These are phyloP conservation scores for Panicum hallii DNA, from an alignment of 202 grass and related monocot species.

Conservation along the genomic window DNA sequence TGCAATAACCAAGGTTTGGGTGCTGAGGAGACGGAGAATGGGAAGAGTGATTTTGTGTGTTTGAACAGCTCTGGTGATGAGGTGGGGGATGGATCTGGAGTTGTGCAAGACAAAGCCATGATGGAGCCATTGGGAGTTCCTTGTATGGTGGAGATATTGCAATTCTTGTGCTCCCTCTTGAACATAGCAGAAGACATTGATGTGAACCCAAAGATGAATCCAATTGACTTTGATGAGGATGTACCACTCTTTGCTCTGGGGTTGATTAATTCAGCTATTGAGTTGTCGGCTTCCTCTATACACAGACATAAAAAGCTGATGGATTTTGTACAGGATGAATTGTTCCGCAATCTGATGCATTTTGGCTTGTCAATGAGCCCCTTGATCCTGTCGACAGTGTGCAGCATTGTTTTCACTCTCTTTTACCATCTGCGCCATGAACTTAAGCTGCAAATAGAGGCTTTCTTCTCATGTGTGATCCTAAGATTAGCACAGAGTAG, in stretches of 20 bases:
- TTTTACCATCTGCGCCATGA: conserved; percentile 86
- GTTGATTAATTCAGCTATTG: conserved; percentile 89
- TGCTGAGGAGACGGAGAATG: conserved; percentile 50
- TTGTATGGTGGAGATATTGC: conserved; percentile 98
- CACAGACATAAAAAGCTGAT: conserved; percentile 71
- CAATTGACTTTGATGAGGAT: conserved; percentile 94
- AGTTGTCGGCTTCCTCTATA: conserved; percentile 67
- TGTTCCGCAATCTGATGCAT: conserved; percentile 93
- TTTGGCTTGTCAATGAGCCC: conserved; percentile 97
- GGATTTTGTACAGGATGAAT: conserved; percentile 84
- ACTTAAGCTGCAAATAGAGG: conserved; percentile 93
- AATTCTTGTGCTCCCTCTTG: conserved; percentile 95
- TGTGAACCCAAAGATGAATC: conserved; percentile 75
- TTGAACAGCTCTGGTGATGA: conserved; percentile 66
- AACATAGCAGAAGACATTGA: conserved; percentile 87
- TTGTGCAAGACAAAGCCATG: conserved; percentile 58
- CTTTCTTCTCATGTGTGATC: conserved; percentile 97
- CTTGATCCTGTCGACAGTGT: conserved; percentile 85
- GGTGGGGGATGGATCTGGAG: conserved; percentile 50
- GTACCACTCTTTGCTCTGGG: conserved; percentile 94
- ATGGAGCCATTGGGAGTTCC: conserved; percentile 75
- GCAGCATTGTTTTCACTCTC: conserved; percentile 91
- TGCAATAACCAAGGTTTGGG: conserved; percentile 55
- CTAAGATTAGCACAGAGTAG: conserved; percentile 82
- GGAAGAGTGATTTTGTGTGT: conserved; percentile 60